These are phyloP conservation scores for Rhodamnia rubescens DNA, from an alignment of 345 rosid species.

Conservation along the genomic window DNA sequence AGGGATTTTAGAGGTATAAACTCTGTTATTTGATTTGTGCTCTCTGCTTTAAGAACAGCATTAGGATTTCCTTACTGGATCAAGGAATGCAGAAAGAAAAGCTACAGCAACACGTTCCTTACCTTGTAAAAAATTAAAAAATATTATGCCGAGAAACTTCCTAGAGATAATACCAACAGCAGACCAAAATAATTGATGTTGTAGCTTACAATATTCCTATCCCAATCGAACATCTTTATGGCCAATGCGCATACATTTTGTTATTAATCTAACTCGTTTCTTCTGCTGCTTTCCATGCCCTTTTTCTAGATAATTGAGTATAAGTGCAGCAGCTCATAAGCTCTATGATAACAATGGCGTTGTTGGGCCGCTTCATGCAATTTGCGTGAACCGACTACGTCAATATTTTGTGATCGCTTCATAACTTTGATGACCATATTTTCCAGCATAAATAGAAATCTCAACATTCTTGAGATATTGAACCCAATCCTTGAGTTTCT, in stretches of 20 bases:
- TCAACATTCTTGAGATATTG: rapidly evolving
- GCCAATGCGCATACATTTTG: not conserved
- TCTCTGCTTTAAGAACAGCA: no score
- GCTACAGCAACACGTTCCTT: no score
- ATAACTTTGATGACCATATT: not conserved
- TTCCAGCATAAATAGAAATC: not conserved
- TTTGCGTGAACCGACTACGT: not conserved
- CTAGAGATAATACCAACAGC: no score
- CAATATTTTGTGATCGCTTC: not conserved
- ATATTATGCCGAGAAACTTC: no score
- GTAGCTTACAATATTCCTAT: not conserved
- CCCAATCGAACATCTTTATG: not conserved
- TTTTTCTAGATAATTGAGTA: not conserved
- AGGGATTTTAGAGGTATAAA: no score
- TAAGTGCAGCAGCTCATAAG: not conserved
- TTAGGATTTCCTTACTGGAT: no score
- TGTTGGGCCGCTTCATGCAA: not conserved
- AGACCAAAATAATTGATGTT: no score
- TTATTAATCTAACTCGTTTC: not conserved
- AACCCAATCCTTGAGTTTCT: not conserved
- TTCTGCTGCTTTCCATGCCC: not conserved
- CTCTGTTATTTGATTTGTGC: no score
- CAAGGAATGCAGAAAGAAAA: no score
- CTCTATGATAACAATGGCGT: not conserved
- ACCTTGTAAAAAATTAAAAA: no score